Evolutionary conservation across 192 early-diverging fungal species (phyloP).

Genomic region (Backusella sp.): DNA sequence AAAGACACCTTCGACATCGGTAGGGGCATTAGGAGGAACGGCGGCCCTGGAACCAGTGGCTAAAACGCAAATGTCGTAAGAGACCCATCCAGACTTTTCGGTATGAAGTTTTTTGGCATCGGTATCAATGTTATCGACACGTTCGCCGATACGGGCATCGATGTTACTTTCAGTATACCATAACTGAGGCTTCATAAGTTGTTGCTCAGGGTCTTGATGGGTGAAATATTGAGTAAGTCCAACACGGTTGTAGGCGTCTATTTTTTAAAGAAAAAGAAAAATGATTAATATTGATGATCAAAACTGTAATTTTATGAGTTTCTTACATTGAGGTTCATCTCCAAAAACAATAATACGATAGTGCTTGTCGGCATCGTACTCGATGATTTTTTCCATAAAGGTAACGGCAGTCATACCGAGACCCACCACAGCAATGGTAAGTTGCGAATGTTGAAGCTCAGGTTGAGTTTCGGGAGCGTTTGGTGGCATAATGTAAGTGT

Average conservation of each 20-base stretch:
- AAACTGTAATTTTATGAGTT: background rate
- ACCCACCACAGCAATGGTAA: slow-evolving; percentile 55
- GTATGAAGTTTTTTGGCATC: slow-evolving; percentile 36
- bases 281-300: background rate
- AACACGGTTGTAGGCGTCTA: slow-evolving; percentile 65
- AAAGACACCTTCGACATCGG: slow-evolving; percentile 52
- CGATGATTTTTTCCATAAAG: slow-evolving; percentile 62
- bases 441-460: background rate
- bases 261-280: background rate
- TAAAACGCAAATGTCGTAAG: slow-evolving; percentile 57
- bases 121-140: slow-evolving; percentile 42
- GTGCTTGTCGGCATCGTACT: slow-evolving; percentile 46
- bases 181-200: slow-evolving; percentile 42
- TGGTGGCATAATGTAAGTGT: background rate
- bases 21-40: slow-evolving; percentile 48
- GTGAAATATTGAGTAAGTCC: slow-evolving; percentile 63
- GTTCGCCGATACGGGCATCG: slow-evolving; percentile 35
- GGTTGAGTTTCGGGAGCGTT: background rate
- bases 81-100: slow-evolving; percentile 18
- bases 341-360: slow-evolving; percentile 53
- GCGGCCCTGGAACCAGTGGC: slow-evolving; percentile 61
- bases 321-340: slow-evolving; percentile 36
- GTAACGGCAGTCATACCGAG: slow-evolving; percentile 69
- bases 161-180: slow-evolving; percentile 60
- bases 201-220: slow-evolving; percentile 42